Evolutionary conservation across 345 rosid species (phyloP).

Genomic region (Anacardium occidentale): DNA sequence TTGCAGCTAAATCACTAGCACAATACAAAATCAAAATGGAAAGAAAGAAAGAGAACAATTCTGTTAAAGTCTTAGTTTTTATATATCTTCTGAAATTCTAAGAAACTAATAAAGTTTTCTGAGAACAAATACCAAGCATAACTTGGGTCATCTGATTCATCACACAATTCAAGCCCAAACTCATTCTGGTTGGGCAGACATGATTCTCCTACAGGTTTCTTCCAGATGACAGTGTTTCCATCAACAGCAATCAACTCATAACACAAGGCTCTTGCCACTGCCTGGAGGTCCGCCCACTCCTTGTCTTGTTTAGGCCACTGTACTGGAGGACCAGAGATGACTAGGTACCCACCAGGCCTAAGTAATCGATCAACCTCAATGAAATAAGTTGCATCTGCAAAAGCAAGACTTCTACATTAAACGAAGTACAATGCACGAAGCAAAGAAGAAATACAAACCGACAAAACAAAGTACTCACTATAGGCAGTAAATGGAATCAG

Average conservation of each 20-base stretch:
- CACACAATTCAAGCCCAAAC: slow-evolving; percentile 71
- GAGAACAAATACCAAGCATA: slow-evolving; percentile 66
- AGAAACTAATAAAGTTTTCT: slow-evolving; percentile 11
- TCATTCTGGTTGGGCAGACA: slow-evolving; percentile 73
- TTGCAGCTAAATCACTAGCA: slow-evolving; percentile 15
- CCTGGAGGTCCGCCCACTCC: slow-evolving; percentile 99
- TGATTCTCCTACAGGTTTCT: slow-evolving; percentile 73
- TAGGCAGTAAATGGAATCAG: slow-evolving; percentile 94
- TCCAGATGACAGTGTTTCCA: slow-evolving; percentile 96
- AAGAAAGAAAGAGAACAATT: not conserved
- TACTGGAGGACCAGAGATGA: slow-evolving; percentile 98
- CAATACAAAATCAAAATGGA: not conserved
- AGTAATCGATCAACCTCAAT: slow-evolving; percentile 88
- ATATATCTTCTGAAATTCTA: not conserved
- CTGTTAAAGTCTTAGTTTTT: not conserved
- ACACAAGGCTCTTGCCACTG: slow-evolving; percentile 83
- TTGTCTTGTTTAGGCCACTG: slow-evolving; percentile 98
- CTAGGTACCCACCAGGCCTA: slow-evolving; percentile 90
- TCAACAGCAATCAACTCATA: slow-evolving; percentile 88
- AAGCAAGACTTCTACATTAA: slow-evolving; percentile 22
- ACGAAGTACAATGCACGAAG: slow-evolving; percentile 23
- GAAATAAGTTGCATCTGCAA: slow-evolving; percentile 89
- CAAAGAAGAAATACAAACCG: not conserved
- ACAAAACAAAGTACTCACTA: slow-evolving; percentile 55
- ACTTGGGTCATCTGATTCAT: slow-evolving; percentile 62